Base-by-base conservation (phyloP, 2,329 filamentous ascomycete genomes). In the Colletotrichum sublineola region DNA sequence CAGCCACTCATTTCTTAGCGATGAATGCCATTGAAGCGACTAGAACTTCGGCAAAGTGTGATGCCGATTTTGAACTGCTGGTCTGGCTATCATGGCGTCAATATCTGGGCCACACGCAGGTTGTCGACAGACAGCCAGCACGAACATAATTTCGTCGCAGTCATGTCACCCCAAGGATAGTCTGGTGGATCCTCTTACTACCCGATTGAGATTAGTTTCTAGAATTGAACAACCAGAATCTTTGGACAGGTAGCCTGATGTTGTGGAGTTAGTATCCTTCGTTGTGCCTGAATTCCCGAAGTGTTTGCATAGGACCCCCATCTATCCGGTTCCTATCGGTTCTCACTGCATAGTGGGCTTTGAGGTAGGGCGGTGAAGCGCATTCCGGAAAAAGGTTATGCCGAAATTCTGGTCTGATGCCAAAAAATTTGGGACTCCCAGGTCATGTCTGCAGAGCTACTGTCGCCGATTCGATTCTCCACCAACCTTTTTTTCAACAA, bases 401-500 rank as follows among this genome's bases (percentile, higher is more conserved):
- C 71, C 71, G 71, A 24, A 3, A 11, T 3, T 31, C 53, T 62
- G 33, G 38, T 63, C 68, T 66, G 70, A 71, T 50, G 50, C 46
- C 67, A 71, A 71, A 72, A 71, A 63, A 48, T 71, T 73, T 71
- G 63, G 67, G 55, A 73, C 62, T 73, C 42, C 24, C 61, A 14
- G 40, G 29, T 38, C 20, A 20, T 44, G 20, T 46, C 12, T 58
- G 31, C 42, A 38, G 67, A 62, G 68, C 52, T 67, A 40, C 36
- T 56, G 66, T 18, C 14, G 20, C 64, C 44, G 57, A 42, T 61
- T 42, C 50, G 53, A 56, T 57, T 50, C 67, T 38, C 50, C 38
- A 38, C 56, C 15, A 52, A 52, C 29, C 46, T 14, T n/a, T 38
- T 38, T 48, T 29, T 5, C 48, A 44, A 18, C 56, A 52, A 66